Evolutionary conservation across 805 yeast species (phyloP), one percentile per base, ranked within the genome.

Genomic region (Sugiyamaella americana): DNA sequence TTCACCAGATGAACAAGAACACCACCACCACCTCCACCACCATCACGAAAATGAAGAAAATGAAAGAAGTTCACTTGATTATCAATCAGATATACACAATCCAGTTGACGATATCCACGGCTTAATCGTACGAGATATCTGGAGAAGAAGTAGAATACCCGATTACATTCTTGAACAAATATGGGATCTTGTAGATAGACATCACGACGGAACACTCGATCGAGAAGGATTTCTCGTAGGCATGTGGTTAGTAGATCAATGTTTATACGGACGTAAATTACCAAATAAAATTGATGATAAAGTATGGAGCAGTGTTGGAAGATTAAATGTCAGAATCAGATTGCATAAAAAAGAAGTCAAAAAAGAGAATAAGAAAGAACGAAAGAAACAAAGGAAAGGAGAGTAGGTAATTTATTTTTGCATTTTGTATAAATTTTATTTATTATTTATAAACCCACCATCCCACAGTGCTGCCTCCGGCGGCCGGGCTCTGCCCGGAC

Each of bases 191-290:
- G 91, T 89, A 19, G 70, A 67, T 54, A 54, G 62, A 8, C 57
- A 59, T 47, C 54, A 55, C 34, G 93, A 84, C 61, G 95, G 95
- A 0, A 77, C 85, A 1, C 68, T 93, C 46, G 83, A 81, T 54
- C 77, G 86, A 51, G 82, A 80, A 32, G 91, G 89, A 52, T 93
- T 93, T 58, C 68, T 91, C 26, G 91, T 89, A n/a, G 98, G 98
- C 0, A 89, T 86, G 84, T 93, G 98, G 98, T 66, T 89, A 3
- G 89, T 93, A 1, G 99, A 93, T 63, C 98, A 93, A 65, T 86
- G 96, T 60, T 70, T 93, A 11, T 93, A 91, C 61, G 98, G 98
- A 0, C 72, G 95, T 35, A 93, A 93, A 62, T 67, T 93, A 41
- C 98, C 98, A 0, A 73, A 76, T 49, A 65, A 65, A 34, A 76